Base-by-base conservation (phyloP, 805 yeast species). In the Wickerhamomyces queroliae region DNA sequence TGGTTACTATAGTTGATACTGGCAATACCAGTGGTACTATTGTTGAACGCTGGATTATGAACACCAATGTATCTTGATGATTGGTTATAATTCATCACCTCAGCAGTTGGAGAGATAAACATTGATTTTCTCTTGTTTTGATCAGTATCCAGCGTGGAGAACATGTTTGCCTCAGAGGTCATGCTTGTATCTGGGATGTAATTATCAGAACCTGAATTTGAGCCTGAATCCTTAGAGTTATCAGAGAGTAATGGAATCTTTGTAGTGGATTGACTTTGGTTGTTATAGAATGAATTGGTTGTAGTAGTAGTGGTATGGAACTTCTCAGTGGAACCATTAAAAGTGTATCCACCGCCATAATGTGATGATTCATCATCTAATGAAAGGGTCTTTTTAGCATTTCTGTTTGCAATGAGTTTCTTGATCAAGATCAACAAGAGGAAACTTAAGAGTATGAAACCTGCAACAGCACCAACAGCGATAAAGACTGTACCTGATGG, bases 401-500 rank as follows among this genome's bases (percentile, higher is more conserved):
- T 55, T 43, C 73, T 65, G 21, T 72, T 71, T 5, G 87, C 77
- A 12, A 62, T 52, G 24, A 70, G 45, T 12, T 75, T 72, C 31
- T 69, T 63, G 19, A 74, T 56, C 18, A 72, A 50, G 48, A 81
- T 75, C 73, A 82, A 80, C 12, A 68, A 46, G 10, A 73, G 46
- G 29, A 82, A 66, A 1, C 68, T 69, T 4, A 80, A 45, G 17
- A 80, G 59, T 4, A 83, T 62, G 28, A 76, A 78, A 0, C 80
- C 85, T 5, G 80, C 76, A 28, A 80, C 67, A 10, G 82, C 67
- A 2, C 95, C 95, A 32, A 86, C 83, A 0, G 85, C 83, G 37
- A 88, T 87, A 61, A 86, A 87, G 3, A 88, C 89, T 1, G 93
- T 83, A 2, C 95, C 95, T 35, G 75, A 70, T 1, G 89, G 86